Evolutionary conservation across 179 eudicot genomes (phyloP).

Genomic region (Patellifolia procumbens): DNA sequence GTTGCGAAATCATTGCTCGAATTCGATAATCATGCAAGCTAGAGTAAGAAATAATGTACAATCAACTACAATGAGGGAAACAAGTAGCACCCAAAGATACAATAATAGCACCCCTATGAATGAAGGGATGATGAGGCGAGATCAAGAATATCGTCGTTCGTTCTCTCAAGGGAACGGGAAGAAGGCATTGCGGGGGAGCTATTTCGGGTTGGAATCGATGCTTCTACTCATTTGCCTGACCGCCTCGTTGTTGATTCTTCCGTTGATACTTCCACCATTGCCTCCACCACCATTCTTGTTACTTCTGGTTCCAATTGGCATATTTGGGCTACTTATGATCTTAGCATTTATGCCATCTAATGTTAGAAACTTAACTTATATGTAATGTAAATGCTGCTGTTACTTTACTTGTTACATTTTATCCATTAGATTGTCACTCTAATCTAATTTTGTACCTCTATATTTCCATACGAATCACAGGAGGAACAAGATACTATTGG

Average conservation of each 20-base stretch:
- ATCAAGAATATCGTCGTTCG: slow-evolving; percentile 25
- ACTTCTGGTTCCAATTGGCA: slow-evolving; percentile 68
- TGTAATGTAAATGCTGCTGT: slow-evolving; percentile 38
- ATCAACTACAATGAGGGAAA: slow-evolving; percentile 15
- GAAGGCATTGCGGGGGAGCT: slow-evolving; percentile 35
- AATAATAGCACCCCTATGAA: too few relatives aligned
- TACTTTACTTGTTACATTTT: background rate
- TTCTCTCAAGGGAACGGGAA: slow-evolving; percentile 34
- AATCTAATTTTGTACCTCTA: background rate
- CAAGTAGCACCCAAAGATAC: slow-evolving; percentile 4
- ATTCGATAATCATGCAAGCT: slow-evolving; percentile 19
- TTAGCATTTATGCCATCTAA: slow-evolving; percentile 78
- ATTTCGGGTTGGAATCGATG: slow-evolving; percentile 66
- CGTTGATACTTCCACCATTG: slow-evolving; percentile 74
- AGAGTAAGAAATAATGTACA: slow-evolving; percentile 18
- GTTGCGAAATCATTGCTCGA: slow-evolving; percentile 6
- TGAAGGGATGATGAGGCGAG: background rate
- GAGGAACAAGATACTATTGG: background rate
- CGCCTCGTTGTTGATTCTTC: slow-evolving; percentile 69
- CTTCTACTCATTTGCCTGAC: slow-evolving; percentile 57
- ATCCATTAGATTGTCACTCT: slow-evolving; percentile 6
- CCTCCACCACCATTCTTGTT: slow-evolving; percentile 89
- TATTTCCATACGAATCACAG: background rate
- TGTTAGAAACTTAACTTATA: slow-evolving; percentile 41
- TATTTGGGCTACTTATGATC: slow-evolving; percentile 58